Percentiles rank a stretch among this genome's conserved stretches.
Conservation (phyloP, 257 asterid species). For the Forsythia viridissima region DNA sequence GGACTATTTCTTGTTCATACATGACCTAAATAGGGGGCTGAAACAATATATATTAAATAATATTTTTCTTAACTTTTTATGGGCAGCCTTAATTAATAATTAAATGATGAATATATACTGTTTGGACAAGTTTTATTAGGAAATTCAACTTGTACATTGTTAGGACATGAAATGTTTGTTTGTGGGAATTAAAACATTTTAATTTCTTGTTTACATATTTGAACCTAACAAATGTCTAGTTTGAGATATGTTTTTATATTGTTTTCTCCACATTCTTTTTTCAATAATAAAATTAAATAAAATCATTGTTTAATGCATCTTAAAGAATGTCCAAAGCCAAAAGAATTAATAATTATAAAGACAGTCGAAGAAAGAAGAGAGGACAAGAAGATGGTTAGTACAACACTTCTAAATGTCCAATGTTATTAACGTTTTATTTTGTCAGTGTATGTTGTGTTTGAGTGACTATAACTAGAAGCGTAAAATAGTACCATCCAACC, state of each 20-base stretch:
- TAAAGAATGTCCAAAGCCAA: constrained; percentile 23
- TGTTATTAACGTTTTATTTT: too few species aligned
- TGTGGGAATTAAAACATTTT: constrained; percentile 35
- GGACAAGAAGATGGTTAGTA: neutral
- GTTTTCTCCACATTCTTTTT: constrained; percentile 43
- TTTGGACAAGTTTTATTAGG: constrained; percentile 27
- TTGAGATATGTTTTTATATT: constrained; percentile 27
- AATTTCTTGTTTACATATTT: constrained; percentile 21
- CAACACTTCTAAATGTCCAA: too few species aligned
- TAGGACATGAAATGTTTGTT: constrained; percentile 35
- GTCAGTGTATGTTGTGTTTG: too few species aligned
- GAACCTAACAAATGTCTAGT: constrained; percentile 23
- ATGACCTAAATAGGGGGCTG: too few species aligned
- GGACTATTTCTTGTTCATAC: constrained; percentile 34
- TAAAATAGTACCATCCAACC: too few species aligned
- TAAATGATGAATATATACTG: constrained; percentile 33
- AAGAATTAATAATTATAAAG: constrained; percentile 7
- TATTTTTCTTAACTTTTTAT: constrained; percentile 18
- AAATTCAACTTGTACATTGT: constrained; percentile 32
- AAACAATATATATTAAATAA: constrained; percentile 12
- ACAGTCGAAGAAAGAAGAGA: too few species aligned
- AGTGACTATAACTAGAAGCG: too few species aligned
- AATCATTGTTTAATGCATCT: constrained; percentile 22
- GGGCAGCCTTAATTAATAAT: constrained; percentile 24
- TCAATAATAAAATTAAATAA: constrained; percentile 23